These are phyloP conservation scores for Vigna nakashimae DNA, from an alignment of 306 rosid species.

Conservation along the genomic window DNA sequence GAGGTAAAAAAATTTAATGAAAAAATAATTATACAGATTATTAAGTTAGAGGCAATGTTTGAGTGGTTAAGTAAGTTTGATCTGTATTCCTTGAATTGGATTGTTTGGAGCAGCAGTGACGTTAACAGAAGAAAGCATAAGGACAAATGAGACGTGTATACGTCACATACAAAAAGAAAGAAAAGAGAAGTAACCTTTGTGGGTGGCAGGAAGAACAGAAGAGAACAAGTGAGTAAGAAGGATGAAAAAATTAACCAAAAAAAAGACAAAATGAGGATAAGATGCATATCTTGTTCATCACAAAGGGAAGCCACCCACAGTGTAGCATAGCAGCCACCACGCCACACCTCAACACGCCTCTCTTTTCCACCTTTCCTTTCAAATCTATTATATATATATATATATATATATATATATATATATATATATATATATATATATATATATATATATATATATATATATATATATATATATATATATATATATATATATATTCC, in stretches of 20 bases:
- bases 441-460: too few relatives aligned
- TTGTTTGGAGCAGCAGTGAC: slow-evolving; percentile 3
- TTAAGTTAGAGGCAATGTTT: not conserved
- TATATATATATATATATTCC: too few relatives aligned
- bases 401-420: too few relatives aligned
- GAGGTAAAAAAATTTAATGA: too few relatives aligned
- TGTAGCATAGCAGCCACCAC: slow-evolving; percentile 13
- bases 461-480: too few relatives aligned
- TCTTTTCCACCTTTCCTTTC: slow-evolving; percentile 39
- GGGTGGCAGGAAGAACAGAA: slow-evolving; percentile 27
- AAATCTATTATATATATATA: not conserved
- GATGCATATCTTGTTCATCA: slow-evolving; percentile 48
- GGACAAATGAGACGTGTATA: slow-evolving; percentile 30
- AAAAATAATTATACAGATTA: not conserved
- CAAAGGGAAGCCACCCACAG: slow-evolving; percentile 24
- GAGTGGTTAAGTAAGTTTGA: too few relatives aligned
- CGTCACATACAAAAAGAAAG: slow-evolving; percentile 16
- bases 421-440: too few relatives aligned
- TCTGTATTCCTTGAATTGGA: not conserved
- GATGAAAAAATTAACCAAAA: not conserved
- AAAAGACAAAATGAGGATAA: slow-evolving; percentile 38
- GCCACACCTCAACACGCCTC: slow-evolving; percentile 2
- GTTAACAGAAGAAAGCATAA: slow-evolving; percentile 22
- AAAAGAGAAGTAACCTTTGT: slow-evolving; percentile 22
- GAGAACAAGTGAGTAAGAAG: not conserved